A percentile compares a stretch with the other conserved stretches of the same genome.
These are phyloP conservation scores for Asterochloris erici DNA, from an alignment of 139 green algal genomes.

Conservation along the genomic window DNA sequence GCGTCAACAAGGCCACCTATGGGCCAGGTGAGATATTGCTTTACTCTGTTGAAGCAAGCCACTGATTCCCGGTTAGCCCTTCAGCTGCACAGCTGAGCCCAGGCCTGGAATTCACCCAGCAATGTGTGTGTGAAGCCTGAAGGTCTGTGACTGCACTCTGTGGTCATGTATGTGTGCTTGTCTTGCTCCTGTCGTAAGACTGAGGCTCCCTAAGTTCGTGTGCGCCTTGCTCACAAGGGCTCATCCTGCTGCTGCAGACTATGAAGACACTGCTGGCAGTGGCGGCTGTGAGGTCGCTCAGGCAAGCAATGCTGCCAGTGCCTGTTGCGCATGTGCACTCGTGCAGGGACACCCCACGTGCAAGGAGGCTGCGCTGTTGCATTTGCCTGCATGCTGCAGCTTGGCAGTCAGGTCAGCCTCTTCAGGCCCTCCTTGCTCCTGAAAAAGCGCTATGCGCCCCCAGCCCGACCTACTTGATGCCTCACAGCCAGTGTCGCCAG, in stretches of 20 bases:
- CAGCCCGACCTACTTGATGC: neutral
- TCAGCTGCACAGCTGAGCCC: neutral
- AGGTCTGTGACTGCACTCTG: neutral
- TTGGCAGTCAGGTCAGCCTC: neutral
- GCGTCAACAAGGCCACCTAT: slow-evolving; percentile 3
- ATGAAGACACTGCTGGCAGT: too few relatives aligned
- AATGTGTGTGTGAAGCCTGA: neutral
- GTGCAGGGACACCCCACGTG: too few relatives aligned
- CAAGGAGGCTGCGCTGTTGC: neutral
- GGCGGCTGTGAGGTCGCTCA: too few relatives aligned
- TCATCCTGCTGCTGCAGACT: too few relatives aligned
- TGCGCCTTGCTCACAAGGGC: too few relatives aligned
- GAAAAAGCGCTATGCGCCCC: too few relatives aligned
- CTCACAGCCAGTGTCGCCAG: neutral
- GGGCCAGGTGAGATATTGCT: neutral
- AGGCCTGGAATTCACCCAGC: neutral
- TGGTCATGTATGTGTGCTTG: too few relatives aligned
- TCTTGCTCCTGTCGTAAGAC: too few relatives aligned
- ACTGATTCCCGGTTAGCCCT: neutral
- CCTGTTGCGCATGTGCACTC: too few relatives aligned
- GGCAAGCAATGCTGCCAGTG: too few relatives aligned
- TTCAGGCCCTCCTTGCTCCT: too few relatives aligned
- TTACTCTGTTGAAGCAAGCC: neutral
- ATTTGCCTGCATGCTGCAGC: neutral
- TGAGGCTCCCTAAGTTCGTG: too few relatives aligned